Evolutionary conservation across 2,329 filamentous ascomycete species (phyloP).

Genomic region (Penicillium hordei): DNA sequence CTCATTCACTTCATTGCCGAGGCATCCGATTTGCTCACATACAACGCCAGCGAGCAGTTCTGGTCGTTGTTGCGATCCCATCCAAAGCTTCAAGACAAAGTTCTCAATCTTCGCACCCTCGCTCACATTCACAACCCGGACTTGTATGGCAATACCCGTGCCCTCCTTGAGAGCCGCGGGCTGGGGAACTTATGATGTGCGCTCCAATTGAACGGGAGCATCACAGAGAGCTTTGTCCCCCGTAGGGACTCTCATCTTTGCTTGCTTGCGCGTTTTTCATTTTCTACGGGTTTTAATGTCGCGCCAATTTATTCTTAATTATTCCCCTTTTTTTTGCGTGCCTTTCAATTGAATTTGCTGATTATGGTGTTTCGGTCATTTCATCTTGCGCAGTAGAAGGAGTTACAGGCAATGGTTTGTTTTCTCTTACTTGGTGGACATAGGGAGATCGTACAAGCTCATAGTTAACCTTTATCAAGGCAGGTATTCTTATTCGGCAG

Average conservation of each 20-base stretch:
- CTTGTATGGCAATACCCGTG: background rate
- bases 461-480: background rate
- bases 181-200: background rate
- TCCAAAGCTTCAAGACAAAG: conserved; percentile 1
- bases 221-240: background rate
- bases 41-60: conserved; percentile 3
- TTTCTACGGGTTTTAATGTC: background rate
- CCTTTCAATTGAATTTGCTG: background rate
- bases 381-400: background rate
- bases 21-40: conserved; percentile 9
- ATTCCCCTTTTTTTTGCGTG: background rate
- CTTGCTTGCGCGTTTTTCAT: background rate
- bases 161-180: background rate
- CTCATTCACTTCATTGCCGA: conserved; percentile 19
- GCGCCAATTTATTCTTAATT: background rate
- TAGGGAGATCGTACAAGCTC: background rate
- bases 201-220: too few species aligned
- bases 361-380: background rate
- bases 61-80: conserved; percentile 9
- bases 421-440: too few species aligned
- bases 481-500: background rate
- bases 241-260: too few species aligned
- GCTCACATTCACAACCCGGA: background rate
- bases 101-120: background rate
- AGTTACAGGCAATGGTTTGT: background rate